Evolutionary conservation across 768 basidiomycete genomes (phyloP).

Genomic region (Xerocomus spinulosus): DNA sequence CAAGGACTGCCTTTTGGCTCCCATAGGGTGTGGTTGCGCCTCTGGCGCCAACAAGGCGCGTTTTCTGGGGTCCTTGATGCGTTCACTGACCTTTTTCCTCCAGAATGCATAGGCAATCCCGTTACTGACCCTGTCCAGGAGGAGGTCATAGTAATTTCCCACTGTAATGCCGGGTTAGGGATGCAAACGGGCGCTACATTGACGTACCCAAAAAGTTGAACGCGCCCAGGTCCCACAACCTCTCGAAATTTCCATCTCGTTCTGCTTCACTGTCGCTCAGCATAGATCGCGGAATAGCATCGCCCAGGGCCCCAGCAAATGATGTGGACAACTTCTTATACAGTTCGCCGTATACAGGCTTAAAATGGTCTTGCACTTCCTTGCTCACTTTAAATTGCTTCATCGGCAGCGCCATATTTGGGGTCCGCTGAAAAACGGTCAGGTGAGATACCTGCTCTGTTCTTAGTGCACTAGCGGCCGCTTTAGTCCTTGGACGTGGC

Average conservation of each 20-base stretch:
- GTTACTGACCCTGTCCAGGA: background rate
- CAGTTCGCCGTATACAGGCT: slow-evolving; percentile 8
- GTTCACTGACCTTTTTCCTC: slow-evolving; percentile 13
- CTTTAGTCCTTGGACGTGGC: background rate
- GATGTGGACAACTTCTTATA: slow-evolving; percentile 3
- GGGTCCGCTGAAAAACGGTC: slow-evolving; percentile 15
- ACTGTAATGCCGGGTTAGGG: background rate
- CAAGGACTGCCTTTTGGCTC: slow-evolving; percentile 2
- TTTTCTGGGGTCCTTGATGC: slow-evolving; percentile 10
- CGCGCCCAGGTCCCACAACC: slow-evolving; percentile 5
- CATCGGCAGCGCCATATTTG: slow-evolving; percentile 14
- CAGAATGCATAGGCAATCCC: slow-evolving; percentile 6
- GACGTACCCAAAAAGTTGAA: slow-evolving; percentile 8
- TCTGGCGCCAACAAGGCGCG: slow-evolving; percentile 12
- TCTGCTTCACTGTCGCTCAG: slow-evolving; percentile 5
- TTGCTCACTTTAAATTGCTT: slow-evolving; percentile 1
- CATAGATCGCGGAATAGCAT: background rate
- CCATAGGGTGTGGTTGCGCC: slow-evolving; percentile 10
- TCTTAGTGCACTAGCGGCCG: no score
- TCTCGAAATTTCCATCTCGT: slow-evolving; percentile 9
- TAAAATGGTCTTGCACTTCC: slow-evolving; percentile 9
- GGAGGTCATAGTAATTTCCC: slow-evolving; percentile 4
- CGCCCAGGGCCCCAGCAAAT: background rate
- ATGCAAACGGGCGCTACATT: no score
- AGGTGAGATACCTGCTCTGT: slow-evolving; percentile 9